Conservation (phyloP, 306 rosid genomes). For the Cucumis melo region DNA sequence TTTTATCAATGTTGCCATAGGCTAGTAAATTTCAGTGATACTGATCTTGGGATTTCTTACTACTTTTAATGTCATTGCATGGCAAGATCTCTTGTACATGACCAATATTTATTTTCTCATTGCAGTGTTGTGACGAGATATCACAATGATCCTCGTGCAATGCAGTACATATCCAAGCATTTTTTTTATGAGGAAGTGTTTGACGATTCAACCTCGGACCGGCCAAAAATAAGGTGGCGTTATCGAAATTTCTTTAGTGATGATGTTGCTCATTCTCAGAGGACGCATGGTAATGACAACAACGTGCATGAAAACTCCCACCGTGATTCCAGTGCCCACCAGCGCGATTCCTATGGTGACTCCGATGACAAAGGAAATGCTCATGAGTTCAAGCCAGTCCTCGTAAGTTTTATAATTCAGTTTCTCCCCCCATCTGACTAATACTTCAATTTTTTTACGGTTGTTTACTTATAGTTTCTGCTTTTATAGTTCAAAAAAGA, state of each 20-base stretch:
- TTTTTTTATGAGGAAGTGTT: slow-evolving; percentile 57
- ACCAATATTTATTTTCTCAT: slow-evolving; percentile 1
- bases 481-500: background rate
- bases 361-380: slow-evolving; percentile 16
- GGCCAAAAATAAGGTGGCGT: slow-evolving; percentile 59
- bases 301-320: slow-evolving; percentile 18
- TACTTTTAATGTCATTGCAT: background rate
- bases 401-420: slow-evolving; percentile 27
- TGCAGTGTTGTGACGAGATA: slow-evolving; percentile 50
- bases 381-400: slow-evolving; percentile 22
- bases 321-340: slow-evolving; percentile 15
- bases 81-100: background rate
- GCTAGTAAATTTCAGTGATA: background rate
- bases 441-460: background rate
- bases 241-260: slow-evolving; percentile 61
- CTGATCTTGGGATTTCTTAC: background rate
- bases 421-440: background rate
- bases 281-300: slow-evolving; percentile 16
- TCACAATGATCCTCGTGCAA: slow-evolving; percentile 27
- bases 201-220: slow-evolving; percentile 54
- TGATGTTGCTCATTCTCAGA: slow-evolving; percentile 23
- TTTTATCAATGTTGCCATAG: background rate
- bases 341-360: slow-evolving; percentile 11
- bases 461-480: background rate
- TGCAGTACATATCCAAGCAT: slow-evolving; percentile 48